Base-by-base conservation (phyloP, 2,329 filamentous ascomycete genomes). In the Apiospora malaysiana region DNA sequence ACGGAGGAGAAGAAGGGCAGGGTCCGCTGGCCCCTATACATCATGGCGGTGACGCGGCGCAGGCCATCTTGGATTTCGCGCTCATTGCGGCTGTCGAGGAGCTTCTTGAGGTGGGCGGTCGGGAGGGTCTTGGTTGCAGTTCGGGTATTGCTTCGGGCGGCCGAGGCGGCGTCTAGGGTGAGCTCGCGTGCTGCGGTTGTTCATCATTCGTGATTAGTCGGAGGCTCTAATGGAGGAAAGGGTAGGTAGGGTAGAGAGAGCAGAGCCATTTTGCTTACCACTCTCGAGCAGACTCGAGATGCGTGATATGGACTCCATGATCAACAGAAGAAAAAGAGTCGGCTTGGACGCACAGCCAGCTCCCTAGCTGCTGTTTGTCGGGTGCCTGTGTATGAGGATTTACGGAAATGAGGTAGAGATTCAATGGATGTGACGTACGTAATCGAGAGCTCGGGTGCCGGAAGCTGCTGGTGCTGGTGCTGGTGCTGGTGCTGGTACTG, bases 1-100 rank as follows among this genome's bases (percentile, higher is more conserved):
- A 99, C 93, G 32, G 94, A 93, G n/a, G 95, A 97, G 86, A 99
- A 99, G 87, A 95, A 97, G 27, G 93, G 91, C 2, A 97, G 87
- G 71, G 94, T 97, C 75, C 94, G 92, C 80, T 97, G 93, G 76
- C 93, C 91, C 76, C 91, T 91, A 84, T 98, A 98, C 90, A 97
- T 97, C 92, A 98, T 95, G 79, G 94, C 91, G 76, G 97, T 92
- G 78, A 98, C 94, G 79, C 92, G 92, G 75, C 94, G 92, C 82
- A 99, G 83, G 66, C 96, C 96, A 77, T 99, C 96, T 42, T 98
- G 87, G 14, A 98, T 92, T 75, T 99, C 96, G 76, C 94, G 90
- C 76, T 99, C 96, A 85, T 93, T 93, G 74, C 96, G 91, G 79
- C 95, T 98, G 82, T 98, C 96, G 74, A 99, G 88, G 23, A 98